A percentile compares a stretch with the other conserved stretches of the same genome.
These are phyloP conservation scores for Xylaria castorea DNA, from an alignment of 495 filamentous ascomycete species.

Conservation along the genomic window DNA sequence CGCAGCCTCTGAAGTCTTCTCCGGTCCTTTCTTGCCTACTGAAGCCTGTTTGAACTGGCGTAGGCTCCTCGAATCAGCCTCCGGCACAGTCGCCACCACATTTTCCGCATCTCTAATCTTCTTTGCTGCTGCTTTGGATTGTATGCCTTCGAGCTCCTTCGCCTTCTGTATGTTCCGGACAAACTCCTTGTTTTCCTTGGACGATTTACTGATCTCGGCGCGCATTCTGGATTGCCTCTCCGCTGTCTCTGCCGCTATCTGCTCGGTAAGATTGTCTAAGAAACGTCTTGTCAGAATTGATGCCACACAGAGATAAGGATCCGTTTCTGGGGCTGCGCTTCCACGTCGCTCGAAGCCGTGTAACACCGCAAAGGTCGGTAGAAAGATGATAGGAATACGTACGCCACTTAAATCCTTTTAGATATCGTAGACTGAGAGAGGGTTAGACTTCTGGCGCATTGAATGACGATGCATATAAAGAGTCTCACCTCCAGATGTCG, in stretches of 20 bases:
- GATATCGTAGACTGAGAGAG: slow-evolving; percentile 60
- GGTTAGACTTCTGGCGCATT: background rate
- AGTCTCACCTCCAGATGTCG: slow-evolving; percentile 74
- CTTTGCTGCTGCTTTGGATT: slow-evolving; percentile 68
- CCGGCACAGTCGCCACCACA: background rate
- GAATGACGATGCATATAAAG: background rate
- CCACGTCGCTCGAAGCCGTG: background rate
- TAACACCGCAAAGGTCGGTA: too few relatives aligned
- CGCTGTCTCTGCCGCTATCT: slow-evolving; percentile 80
- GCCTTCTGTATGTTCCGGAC: slow-evolving; percentile 76
- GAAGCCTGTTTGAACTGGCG: slow-evolving; percentile 78
- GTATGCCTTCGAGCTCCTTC: slow-evolving; percentile 75
- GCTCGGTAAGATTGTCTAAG: slow-evolving; percentile 61
- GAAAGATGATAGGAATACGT: background rate
- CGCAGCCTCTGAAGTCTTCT: slow-evolving; percentile 67
- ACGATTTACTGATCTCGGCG: slow-evolving; percentile 78
- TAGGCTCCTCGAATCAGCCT: slow-evolving; percentile 38
- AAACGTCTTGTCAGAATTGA: slow-evolving; percentile 23
- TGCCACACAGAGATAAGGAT: too few relatives aligned
- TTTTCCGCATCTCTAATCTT: slow-evolving; percentile 49
- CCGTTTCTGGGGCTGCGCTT: slow-evolving; percentile 33
- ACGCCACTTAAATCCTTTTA: slow-evolving; percentile 86
- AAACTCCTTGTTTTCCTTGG: slow-evolving; percentile 84
- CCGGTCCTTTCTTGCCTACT: slow-evolving; percentile 54
- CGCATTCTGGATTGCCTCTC: slow-evolving; percentile 80